Evolutionary conservation across 78 protist genomes (phyloP), one percentile per base, ranked within the genome.

Genomic region (Dictyostelium brefeldianum): DNA sequence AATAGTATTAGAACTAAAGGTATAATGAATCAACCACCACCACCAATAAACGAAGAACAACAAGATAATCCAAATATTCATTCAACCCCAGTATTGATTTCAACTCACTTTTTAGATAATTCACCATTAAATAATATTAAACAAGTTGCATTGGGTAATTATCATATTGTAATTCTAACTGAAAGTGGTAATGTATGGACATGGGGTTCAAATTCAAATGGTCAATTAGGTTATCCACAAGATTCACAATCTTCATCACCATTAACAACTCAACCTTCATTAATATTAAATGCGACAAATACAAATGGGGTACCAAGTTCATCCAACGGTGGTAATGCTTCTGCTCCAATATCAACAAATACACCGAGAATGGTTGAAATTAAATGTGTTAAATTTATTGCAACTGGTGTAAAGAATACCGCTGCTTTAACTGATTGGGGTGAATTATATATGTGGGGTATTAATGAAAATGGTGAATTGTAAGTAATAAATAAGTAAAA

Each of bases 371-470:
- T 74, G 78, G 93, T 87, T 12, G 93, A 87, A 47, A 62, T 87
- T 27, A 87, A 77, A 29, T 74, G 84, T 77, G 83, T 87, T 2
- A 87, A 87, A 51, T n/a, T 12, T 14, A 87, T 87, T 14, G 93
- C 93, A 18, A 73, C 84, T 14, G 93, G 93, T 50, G 84, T 87
- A 27, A 87, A 77, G 31, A 81, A 87, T 64, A 87, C 83, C 8
- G 93, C 85, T 1, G 92, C 92, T 2, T 20, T 84, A 5, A 80
- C 41, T 62, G 93, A 87, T 36, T 87, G 93, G 93, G 93, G 93
- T 46, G 93, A 87, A 51, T 47, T 87, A 17, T 87, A 87, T 65
- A 77, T 77, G 80, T 92, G 95, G 95, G 95, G 95, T 12, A 70
- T 83, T 4, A 92, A 92, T 57, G 78, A 74, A 59, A 62, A 54